Evolutionary conservation across 805 yeast genomes (phyloP), one percentile per base, ranked within the genome.

Genomic region (Maudiozyma barnettii): DNA sequence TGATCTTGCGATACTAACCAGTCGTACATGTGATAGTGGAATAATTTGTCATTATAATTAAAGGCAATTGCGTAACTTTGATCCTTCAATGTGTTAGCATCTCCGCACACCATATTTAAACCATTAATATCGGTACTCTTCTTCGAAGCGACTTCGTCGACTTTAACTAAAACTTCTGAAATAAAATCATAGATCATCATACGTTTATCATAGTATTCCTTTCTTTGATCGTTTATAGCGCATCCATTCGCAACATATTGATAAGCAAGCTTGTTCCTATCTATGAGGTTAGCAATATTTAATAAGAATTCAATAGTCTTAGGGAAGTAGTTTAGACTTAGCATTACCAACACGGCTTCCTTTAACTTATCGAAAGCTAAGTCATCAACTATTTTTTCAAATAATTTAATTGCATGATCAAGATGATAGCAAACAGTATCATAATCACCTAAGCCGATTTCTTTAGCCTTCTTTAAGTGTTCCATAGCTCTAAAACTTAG

Each of bases 401-500:
- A 79, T 43, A 91, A 70, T 44, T 76, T 74, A 13, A 86, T 84
- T 1, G 97, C 87, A 51, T 82, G 80, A 41, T 77, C 75, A 55
- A 93, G 71, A 51, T 74, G 78, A 56, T 86, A 82, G 50, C 77
- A 73, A 49, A 77, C 68, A 45, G 82, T 76, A 46, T 90, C 96
- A 39, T 75, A 74, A 60, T 90, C 96, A 53, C 77, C 77, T 22
- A 71, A 65, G 1, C 86, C 87, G 50, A 80, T 77, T 48, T 80
- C 84, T 57, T 82, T 84, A 1, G 98, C 97, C 56, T 83, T 81
- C 48, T 91, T 84, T 57, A 93, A 72, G 63, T 84, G 89, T 63
- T 93, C 99, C 56, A 89, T 81, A 0, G 97, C 98, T 65, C 91
- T 84, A 72, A 90, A 93, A 13, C 93, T 86, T 50, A 89, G 75